Conservation (phyloP, 805 yeast species). For the Starmerella asiatica region DNA sequence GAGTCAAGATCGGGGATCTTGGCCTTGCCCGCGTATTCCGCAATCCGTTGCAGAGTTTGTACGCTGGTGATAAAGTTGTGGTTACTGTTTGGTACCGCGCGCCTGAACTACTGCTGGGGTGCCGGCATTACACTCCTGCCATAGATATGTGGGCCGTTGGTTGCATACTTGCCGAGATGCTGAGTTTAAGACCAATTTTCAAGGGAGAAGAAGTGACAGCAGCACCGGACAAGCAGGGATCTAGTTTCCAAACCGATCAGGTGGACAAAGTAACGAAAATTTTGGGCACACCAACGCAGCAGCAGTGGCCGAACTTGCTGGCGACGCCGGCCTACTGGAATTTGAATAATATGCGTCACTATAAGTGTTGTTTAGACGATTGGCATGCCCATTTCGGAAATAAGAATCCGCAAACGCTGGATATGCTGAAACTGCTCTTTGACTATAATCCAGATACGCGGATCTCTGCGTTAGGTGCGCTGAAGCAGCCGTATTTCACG, state of each 20-base stretch:
- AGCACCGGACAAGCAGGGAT: conserved; percentile 6
- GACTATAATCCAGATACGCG: conserved; percentile 75
- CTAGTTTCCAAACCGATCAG: conserved; percentile 71
- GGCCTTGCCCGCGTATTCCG: conserved; percentile 83
- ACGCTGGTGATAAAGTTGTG: conserved; percentile 88
- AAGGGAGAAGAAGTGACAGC: conserved; percentile 93
- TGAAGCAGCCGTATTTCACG: conserved; percentile 65
- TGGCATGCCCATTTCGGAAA: conserved; percentile 86
- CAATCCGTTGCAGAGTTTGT: conserved; percentile 72
- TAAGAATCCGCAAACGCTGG: conserved; percentile 51
- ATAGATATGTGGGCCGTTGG: conserved; percentile 95
- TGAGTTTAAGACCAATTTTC: conserved; percentile 81
- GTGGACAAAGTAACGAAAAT: conserved; percentile 81
- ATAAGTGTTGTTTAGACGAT: conserved; percentile 55
- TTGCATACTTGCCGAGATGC: conserved; percentile 80
- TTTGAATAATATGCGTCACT: conserved; percentile 44
- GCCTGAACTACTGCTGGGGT: conserved; percentile 80
- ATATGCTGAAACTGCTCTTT: conserved; percentile 48
- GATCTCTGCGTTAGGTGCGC: conserved; percentile 62
- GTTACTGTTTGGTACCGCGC: conserved; percentile 97
- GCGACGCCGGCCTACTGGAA: conserved; percentile 75
- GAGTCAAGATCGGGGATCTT: conserved; percentile 90
- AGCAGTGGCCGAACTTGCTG: conserved; percentile 66
- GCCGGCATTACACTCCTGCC: conserved; percentile 84
- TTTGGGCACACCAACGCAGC: conserved; percentile 71